These are phyloP conservation scores for Monosporascus ibericus DNA, from an alignment of 2,329 filamentous ascomycete genomes.

Conservation along the genomic window DNA sequence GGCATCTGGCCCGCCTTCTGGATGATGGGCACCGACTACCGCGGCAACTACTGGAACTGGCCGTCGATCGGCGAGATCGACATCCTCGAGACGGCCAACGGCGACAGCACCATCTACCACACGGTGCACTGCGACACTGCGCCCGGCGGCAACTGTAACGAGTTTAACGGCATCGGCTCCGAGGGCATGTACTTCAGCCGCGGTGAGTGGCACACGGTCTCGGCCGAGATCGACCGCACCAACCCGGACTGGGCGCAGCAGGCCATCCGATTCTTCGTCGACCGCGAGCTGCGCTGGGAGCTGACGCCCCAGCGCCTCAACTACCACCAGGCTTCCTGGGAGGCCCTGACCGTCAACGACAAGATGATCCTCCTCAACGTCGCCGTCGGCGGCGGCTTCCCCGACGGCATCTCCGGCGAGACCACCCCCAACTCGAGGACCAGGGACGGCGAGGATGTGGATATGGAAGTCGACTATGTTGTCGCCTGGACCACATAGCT, in stretches of 20 bases:
- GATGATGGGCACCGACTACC: constrained; percentile 34
- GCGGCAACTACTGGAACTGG: constrained; percentile 34
- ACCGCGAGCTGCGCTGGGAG: constrained; percentile 22
- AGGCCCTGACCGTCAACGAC: constrained; percentile 19
- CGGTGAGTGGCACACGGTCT: constrained; percentile 27
- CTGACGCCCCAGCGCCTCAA: constrained; percentile 21
- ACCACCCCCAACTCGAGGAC: constrained; percentile 29
- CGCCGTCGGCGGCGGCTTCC: constrained; percentile 33
- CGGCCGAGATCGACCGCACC: constrained; percentile 28
- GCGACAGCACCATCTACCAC: constrained; percentile 26
- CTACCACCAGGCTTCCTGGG: constrained; percentile 23
- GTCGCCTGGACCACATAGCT: constrained; percentile 1
- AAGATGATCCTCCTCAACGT: constrained; percentile 34
- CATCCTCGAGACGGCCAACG: constrained; percentile 38
- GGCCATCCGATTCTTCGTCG: constrained; percentile 29
- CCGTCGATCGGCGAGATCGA: constrained; percentile 38
- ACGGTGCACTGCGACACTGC: constrained; percentile 36
- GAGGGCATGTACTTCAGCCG: constrained; percentile 12
- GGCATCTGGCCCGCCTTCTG: constrained; percentile 44
- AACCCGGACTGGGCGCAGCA: constrained; percentile 21
- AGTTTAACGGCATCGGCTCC: constrained; percentile 29
- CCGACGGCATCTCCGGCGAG: constrained; percentile 25
- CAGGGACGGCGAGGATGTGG: constrained; percentile 12
- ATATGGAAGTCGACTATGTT: constrained; percentile 10
- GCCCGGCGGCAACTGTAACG: constrained; percentile 35